Percentiles rank a stretch among this genome's conserved stretches.
Evolutionary conservation across 257 asterid genomes (phyloP).

Genomic region (Petunia secreta): DNA sequence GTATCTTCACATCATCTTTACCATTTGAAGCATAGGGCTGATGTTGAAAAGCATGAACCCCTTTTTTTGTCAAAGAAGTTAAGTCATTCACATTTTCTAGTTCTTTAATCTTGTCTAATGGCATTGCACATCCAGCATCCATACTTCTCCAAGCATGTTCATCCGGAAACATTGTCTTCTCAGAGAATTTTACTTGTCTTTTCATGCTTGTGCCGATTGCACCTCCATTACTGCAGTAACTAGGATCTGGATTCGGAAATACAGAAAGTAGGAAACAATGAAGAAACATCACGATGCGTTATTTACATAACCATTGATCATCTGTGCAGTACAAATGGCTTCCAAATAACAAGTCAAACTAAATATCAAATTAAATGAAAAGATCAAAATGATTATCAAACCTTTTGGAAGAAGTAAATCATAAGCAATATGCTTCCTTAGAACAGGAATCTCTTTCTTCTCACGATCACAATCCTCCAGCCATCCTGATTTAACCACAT

Average conservation of each 20-base stretch:
- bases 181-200: slow-evolving; percentile 53
- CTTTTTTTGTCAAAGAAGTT: slow-evolving; percentile 30
- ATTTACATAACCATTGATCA: neutral
- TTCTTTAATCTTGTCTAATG: slow-evolving; percentile 44
- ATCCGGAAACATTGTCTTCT: slow-evolving; percentile 39
- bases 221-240: slow-evolving; percentile 43
- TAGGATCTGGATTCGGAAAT: slow-evolving; percentile 50
- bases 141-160: slow-evolving; percentile 36
- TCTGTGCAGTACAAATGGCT: neutral
- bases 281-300: neutral
- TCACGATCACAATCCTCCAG: slow-evolving; percentile 78
- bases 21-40: slow-evolving; percentile 42
- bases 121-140: slow-evolving; percentile 41
- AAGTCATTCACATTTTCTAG: slow-evolving; percentile 28
- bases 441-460: slow-evolving; percentile 83
- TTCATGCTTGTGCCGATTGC: slow-evolving; percentile 38
- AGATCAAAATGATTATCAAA: slow-evolving; percentile 29
- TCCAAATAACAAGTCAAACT: neutral
- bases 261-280: slow-evolving; percentile 16
- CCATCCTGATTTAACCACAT: slow-evolving; percentile 78
- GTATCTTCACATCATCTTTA: slow-evolving; percentile 47
- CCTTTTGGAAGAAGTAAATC: slow-evolving; percentile 94
- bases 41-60: slow-evolving; percentile 27
- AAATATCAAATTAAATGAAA: neutral
- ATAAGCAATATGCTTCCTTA: slow-evolving; percentile 75